Evolutionary conservation across 306 rosid species (phyloP).

Genomic region (Begonia masoniana): DNA sequence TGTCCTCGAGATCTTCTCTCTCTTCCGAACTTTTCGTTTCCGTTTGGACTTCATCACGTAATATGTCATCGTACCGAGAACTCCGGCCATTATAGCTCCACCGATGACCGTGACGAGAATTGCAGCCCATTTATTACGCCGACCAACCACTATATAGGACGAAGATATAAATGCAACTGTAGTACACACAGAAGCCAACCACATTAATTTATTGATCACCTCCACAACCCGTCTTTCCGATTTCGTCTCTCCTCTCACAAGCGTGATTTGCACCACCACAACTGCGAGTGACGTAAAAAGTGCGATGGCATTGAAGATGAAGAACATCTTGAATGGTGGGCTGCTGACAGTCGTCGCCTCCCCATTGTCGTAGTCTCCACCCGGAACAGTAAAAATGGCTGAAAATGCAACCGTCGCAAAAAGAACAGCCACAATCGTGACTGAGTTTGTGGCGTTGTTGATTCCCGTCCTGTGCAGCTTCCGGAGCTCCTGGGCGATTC

Average conservation of each 20-base stretch:
- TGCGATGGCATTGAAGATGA: constrained; percentile 54
- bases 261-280: constrained; percentile 76
- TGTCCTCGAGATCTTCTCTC: constrained; percentile 21
- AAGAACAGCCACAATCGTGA: constrained; percentile 78
- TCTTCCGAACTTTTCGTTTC: constrained; percentile 41
- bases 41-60: constrained; percentile 59
- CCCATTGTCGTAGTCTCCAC: constrained; percentile 48
- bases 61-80: constrained; percentile 73
- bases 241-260: constrained; percentile 72
- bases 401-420: constrained; percentile 83
- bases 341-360: constrained; percentile 32
- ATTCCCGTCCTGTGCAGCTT: constrained; percentile 67
- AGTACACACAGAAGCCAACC: constrained; percentile 75
- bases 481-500: constrained; percentile 62
- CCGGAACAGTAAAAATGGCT: constrained; percentile 82
- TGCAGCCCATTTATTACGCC: constrained; percentile 65
- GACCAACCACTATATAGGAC: constrained; percentile 66
- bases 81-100: constrained; percentile 38
- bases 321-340: constrained; percentile 51
- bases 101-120: constrained; percentile 49
- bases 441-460: constrained; percentile 75
- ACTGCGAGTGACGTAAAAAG: constrained; percentile 73
- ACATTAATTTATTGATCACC: constrained; percentile 87
- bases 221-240: constrained; percentile 61
- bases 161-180: constrained; percentile 59